Conservation (phyloP, 495 filamentous ascomycete genomes). For the Hyaloscypha finlandica region DNA sequence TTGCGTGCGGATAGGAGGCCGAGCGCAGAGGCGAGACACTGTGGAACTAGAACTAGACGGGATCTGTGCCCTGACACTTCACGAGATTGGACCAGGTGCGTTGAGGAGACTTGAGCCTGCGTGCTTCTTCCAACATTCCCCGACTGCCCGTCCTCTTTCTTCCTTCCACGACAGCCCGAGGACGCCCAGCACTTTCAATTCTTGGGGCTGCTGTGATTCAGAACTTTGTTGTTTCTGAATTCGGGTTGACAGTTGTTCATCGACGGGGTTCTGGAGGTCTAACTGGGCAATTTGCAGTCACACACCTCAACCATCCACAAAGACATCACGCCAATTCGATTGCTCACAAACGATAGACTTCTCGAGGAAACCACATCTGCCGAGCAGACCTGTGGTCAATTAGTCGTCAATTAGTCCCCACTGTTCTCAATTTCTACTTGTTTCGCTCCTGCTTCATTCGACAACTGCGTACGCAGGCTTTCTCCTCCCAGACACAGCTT, state of each 20-base stretch:
- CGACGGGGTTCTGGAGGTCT: neutral
- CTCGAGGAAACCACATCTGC: neutral
- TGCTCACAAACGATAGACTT: neutral
- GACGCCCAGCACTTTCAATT: slow-evolving; percentile 11
- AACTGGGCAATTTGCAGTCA: neutral
- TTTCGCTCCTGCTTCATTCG: slow-evolving; percentile 14
- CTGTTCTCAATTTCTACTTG: neutral
- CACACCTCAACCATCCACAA: neutral
- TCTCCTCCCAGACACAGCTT: neutral
- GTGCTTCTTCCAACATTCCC: neutral
- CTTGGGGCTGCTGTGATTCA: neutral
- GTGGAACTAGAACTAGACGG: neutral
- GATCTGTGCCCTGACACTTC: slow-evolving; percentile 4
- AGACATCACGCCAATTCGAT: neutral
- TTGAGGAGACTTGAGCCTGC: neutral
- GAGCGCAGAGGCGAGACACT: slow-evolving; percentile 10
- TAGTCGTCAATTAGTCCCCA: neutral
- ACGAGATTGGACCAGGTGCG: slow-evolving; percentile 4
- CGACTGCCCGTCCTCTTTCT: neutral
- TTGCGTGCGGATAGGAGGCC: neutral
- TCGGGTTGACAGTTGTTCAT: neutral
- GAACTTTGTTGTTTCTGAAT: slow-evolving; percentile 21
- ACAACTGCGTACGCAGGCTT: neutral
- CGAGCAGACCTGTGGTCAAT: slow-evolving; percentile 8
- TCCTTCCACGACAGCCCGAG: neutral